Evolutionary conservation across 495 filamentous ascomycete species (phyloP), one percentile per base, ranked within the genome.

Genomic region (Poronia punctata): DNA sequence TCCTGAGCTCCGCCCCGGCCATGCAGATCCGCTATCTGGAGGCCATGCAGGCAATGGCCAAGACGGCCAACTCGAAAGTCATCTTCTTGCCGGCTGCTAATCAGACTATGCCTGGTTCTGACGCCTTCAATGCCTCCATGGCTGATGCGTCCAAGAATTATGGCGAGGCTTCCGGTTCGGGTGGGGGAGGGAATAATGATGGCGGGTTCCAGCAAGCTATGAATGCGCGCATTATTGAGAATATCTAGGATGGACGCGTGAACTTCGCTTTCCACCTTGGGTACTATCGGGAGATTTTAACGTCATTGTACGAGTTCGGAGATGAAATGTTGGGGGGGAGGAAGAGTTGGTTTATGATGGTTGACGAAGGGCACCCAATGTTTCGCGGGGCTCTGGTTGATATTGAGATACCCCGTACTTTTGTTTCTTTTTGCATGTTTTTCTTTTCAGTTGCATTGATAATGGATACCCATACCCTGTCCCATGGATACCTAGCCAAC

Each of bases 41-140:
- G 71, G 92, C 92, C n/a, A 96, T 97, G 88, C 92, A 99, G 59
- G 78, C 86, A 7, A 97, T 97, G 92, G 93, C 92, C 43, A 97
- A 97, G 79, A 76, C 75, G 0, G 88, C 92, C 14, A 94, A 95
- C 65, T 76, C 73, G 71, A 97, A 98, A 72, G 92, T 98, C 52
- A 96, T 98, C 59, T 98, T 97, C 76, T 60, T 98, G 52, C 88
- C 88, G 1, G 68, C 64, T 17, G 68, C 70, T 1, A 75, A 75
- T 74, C 31, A 80, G 78, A 47, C 81, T 12, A 82, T 87, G 46
- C 71, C 82, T 26, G 72, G 66, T 31, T 27, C 57, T n/a, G 35
- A 59, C 4, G 45, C 50, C 8, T 65, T 73, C 40, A 52, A 59
- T 34, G 47, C 59, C 4, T 20, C 59, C 10, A 38, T 68, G 20